Evolutionary conservation across 2,329 filamentous ascomycete genomes (phyloP), one percentile per base, ranked within the genome.

Genomic region (Talaromyces marneffei): DNA sequence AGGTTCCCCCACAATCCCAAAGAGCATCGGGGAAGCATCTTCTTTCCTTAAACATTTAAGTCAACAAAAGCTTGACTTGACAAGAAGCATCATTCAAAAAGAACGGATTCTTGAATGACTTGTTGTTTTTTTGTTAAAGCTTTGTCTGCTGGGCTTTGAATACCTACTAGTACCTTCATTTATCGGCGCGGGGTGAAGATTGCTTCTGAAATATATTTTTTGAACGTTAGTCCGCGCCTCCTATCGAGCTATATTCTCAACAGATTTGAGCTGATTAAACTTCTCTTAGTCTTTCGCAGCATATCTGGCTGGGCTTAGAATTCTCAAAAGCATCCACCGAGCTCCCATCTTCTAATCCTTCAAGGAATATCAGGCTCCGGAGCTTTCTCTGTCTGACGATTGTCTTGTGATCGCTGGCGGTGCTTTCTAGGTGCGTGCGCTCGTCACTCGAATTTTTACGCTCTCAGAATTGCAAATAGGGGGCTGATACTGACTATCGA

Each of bases 1-100:
- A n/a, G n/a, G n/a, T n/a, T n/a, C 65, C 67, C 65, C 63, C 54
- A 57, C 46, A 64, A 57, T 52, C 40, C 16, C 20, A 23, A 31
- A 33, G 37, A 44, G 44, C 25, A 48, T 48, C 44, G 44, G 25
- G 14, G 44, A 48, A 29, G 25, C 44, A 48, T 20, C 25, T 37
- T 33, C 33, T 18, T 29, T 39, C 53, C 27, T 52, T n/a, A 35
- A n/a, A 52, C 10, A 52, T 20, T 33, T 14, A 20, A 35, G 16
- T 31, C 27, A 50, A 50, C 27, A 18, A 16, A 23, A 52, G 48
- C 48, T 52, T 52, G 29, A 52, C 48, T 52, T 33, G 29, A 20
- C 29, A 52, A 12, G 10, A 20, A 33, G 23, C 16, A 52, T 31
- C 10, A 7, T 10, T 25, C 25, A 18, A 42, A 16, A 10, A 48